These are phyloP conservation scores for Aspergillus niger DNA, from an alignment of 2,329 filamentous ascomycete species.

Conservation along the genomic window DNA sequence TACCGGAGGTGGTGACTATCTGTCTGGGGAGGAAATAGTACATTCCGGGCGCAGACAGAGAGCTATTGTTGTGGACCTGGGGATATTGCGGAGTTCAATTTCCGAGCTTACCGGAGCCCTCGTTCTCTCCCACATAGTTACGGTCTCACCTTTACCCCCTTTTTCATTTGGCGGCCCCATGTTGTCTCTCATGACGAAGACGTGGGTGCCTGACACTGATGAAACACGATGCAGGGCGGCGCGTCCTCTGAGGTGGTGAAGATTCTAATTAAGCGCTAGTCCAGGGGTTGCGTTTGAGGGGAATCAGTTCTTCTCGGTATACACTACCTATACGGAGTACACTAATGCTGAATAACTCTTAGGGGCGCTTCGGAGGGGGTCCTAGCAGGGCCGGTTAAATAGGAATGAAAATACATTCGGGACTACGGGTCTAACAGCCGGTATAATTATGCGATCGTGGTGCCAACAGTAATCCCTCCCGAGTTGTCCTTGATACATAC, in stretches of 20 bases:
- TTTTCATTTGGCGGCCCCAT: not conserved
- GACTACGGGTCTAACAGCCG: constrained; percentile 9
- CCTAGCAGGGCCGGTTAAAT: constrained; percentile 6
- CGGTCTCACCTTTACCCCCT: not conserved
- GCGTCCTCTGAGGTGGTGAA: constrained; percentile 7
- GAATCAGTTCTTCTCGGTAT: not conserved
- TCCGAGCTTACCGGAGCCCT: constrained; percentile 13
- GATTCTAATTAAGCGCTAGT: constrained; percentile 5
- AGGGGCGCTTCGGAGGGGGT: not conserved
- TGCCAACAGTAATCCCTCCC: not conserved
- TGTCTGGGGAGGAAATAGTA: constrained; percentile 10
- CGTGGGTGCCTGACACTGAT: constrained; percentile 9
- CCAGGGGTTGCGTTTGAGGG: constrained; percentile 9
- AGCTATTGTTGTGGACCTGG: constrained; percentile 14
- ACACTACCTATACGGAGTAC: not conserved
- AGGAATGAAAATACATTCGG: not conserved
- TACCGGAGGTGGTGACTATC: not conserved
- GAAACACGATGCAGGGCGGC: constrained; percentile 16
- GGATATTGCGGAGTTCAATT: constrained; percentile 23
- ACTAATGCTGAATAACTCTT: not conserved
- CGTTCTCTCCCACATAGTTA: not conserved
- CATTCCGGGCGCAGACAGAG: constrained; percentile 10
- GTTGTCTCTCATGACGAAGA: not conserved
- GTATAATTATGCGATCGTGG: constrained; percentile 13
- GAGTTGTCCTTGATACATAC: not conserved